Percentiles rank a stretch among this genome's conserved stretches.
phyloP scores from a whole-genome alignment of 2,329 filamentous ascomycete genomes.

The Ilyonectria mors-panacis region DNA sequence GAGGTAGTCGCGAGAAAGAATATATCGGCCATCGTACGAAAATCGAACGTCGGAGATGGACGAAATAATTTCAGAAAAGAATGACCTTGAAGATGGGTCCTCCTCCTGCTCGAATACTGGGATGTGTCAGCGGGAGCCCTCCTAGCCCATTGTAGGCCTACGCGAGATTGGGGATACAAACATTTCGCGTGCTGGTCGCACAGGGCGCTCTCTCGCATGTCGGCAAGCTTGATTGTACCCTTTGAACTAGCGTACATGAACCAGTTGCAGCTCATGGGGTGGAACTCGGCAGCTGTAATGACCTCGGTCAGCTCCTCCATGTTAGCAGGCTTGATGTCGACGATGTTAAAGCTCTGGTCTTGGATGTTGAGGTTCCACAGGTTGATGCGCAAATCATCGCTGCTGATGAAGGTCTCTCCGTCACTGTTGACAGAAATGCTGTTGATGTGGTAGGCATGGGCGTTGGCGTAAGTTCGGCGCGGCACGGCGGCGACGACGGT shows the following conservation, averaged over 20 bases:
- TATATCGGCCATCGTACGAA: conserved; percentile 95
- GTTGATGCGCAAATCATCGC: conserved; percentile 97
- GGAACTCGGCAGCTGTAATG: conserved; percentile 98
- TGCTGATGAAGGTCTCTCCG: conserved; percentile 99
- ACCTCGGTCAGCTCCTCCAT: conserved; percentile 99
- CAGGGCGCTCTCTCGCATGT: conserved; percentile 97
- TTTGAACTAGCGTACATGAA: conserved; percentile 99
- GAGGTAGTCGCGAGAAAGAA: conserved; percentile 96
- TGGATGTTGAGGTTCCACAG: conserved; percentile 99
- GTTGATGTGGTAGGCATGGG: conserved; percentile 99
- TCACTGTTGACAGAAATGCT: conserved; percentile 99
- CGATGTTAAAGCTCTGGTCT: conserved; percentile 99
- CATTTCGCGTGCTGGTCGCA: conserved; percentile 97
- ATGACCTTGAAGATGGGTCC: conserved; percentile 95
- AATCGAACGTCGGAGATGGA: conserved; percentile 99
- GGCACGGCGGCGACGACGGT: conserved; percentile 98
- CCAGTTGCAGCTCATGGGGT: conserved; percentile 98
- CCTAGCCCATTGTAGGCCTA: no score
- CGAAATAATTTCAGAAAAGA: conserved; percentile 99
- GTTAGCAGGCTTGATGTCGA: conserved; percentile 99
- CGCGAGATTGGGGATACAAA: conserved; percentile 58
- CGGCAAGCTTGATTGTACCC: conserved; percentile 97
- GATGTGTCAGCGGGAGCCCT: conserved; percentile 40
- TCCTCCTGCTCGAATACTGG: conserved; percentile 99
- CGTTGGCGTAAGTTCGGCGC: conserved; percentile 96